Evolutionary conservation across 306 rosid genomes (phyloP).

Genomic region (Coriaria nepalensis): DNA sequence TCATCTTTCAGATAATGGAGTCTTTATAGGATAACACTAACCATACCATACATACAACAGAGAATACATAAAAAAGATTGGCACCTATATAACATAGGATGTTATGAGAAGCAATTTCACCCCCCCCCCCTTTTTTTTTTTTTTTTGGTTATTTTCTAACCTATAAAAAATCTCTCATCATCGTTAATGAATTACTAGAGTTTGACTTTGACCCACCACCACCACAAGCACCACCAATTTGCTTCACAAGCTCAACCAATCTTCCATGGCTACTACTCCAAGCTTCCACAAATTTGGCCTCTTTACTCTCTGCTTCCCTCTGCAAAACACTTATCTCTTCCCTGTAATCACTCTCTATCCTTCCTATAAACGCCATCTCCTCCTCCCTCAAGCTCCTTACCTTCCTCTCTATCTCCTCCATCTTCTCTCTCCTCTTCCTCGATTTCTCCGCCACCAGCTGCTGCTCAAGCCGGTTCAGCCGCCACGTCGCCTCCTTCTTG

Average conservation of each 20-base stretch:
- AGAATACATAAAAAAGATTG: too few relatives aligned
- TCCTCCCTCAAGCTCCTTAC: slow-evolving; percentile 25
- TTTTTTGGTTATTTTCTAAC: too few relatives aligned
- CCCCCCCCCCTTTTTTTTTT: too few relatives aligned
- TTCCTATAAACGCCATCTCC: slow-evolving; percentile 14
- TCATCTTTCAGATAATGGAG: too few relatives aligned
- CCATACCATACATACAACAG: too few relatives aligned
- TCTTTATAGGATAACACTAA: too few relatives aligned
- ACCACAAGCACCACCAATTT: slow-evolving; percentile 2
- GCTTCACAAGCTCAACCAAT: slow-evolving; percentile 20
- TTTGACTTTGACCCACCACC: not conserved
- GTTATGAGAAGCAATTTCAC: too few relatives aligned
- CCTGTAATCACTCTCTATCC: slow-evolving; percentile 26
- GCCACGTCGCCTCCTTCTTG: slow-evolving; percentile 37
- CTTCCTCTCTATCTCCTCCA: slow-evolving; percentile 30
- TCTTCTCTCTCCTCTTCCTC: slow-evolving; percentile 28
- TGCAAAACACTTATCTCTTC: slow-evolving; percentile 15
- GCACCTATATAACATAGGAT: too few relatives aligned
- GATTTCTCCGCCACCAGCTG: slow-evolving; percentile 39
- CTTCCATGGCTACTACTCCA: slow-evolving; percentile 21
- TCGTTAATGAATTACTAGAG: too few relatives aligned
- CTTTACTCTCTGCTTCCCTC: slow-evolving; percentile 26
- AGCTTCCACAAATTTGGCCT: slow-evolving; percentile 24
- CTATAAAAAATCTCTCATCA: too few relatives aligned
- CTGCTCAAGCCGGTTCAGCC: slow-evolving; percentile 36